Evolutionary conservation across 2,329 filamentous ascomycete genomes (phyloP).

Genomic region (Botrytis paeoniae): DNA sequence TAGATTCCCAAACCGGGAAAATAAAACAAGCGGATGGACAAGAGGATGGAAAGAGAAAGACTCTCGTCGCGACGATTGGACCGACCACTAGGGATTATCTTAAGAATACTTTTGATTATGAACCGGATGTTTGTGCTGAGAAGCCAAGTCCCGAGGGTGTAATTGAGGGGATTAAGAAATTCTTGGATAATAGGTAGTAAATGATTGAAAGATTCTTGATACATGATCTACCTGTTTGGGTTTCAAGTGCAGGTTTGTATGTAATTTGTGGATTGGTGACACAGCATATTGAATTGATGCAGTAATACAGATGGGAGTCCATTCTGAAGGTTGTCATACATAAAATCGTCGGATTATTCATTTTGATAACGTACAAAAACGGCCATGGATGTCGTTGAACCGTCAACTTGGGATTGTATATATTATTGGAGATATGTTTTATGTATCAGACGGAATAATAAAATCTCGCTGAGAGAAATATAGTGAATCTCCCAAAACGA

Average conservation of each 20-base stretch:
- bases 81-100: slow-evolving; percentile 85
- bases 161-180: slow-evolving; percentile 58
- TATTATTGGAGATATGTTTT: background rate
- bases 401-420: background rate
- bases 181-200: slow-evolving; percentile 20
- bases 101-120: slow-evolving; percentile 58
- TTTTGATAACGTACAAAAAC: background rate
- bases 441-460: background rate
- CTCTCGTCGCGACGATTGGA: slow-evolving; percentile 81
- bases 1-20: slow-evolving; percentile 48
- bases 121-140: slow-evolving; percentile 76
- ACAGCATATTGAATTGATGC: background rate
- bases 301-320: background rate
- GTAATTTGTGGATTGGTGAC: background rate
- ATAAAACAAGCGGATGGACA: slow-evolving; percentile 28
- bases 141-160: slow-evolving; percentile 81
- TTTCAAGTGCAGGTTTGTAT: background rate
- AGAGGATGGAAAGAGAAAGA: slow-evolving; percentile 41
- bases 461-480: background rate
- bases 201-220: background rate
- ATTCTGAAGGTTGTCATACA: background rate
- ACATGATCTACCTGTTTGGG: background rate
- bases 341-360: background rate
- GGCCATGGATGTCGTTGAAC: background rate
- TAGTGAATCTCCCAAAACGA: too few species aligned